phyloP scores from a whole-genome alignment of 192 early-diverging fungal genomes.

The Powellomyces hirtus region DNA sequence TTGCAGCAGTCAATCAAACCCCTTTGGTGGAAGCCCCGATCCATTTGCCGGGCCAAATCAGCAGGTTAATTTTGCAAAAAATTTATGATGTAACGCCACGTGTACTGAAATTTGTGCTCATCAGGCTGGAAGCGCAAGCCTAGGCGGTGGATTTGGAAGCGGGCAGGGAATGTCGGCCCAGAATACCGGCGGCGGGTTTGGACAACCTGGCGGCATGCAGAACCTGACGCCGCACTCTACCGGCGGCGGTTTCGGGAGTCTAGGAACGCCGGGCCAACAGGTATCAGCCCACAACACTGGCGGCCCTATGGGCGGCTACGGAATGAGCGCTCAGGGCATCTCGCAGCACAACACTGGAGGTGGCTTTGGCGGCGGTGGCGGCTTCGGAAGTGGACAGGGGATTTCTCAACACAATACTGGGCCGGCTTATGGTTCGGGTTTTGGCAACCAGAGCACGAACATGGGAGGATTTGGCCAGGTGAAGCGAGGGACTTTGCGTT shows the following conservation, averaged over 20 bases:
- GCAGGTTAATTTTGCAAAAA: no score
- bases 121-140: no score
- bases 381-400: conserved; percentile 7
- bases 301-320: neutral
- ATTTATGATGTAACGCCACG: no score
- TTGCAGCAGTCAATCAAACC: conserved; percentile 4
- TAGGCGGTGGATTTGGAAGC: neutral
- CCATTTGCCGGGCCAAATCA: no score
- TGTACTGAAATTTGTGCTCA: no score
- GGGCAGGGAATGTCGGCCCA: neutral
- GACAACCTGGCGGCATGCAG: neutral
- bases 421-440: no score
- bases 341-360: conserved; percentile 11
- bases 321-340: neutral
- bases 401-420: no score
- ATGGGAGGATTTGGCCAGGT: no score
- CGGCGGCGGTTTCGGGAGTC: neutral
- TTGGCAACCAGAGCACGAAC: no score
- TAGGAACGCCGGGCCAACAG: neutral
- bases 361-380: neutral
- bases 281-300: conserved; percentile 25
- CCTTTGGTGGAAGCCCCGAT: neutral
- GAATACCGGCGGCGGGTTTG: neutral
- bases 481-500: no score
- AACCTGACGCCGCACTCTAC: conserved; percentile 13